Evolutionary conservation across 495 filamentous ascomycete species (phyloP), one percentile per base, ranked within the genome.

Genomic region (Poronia punctata): DNA sequence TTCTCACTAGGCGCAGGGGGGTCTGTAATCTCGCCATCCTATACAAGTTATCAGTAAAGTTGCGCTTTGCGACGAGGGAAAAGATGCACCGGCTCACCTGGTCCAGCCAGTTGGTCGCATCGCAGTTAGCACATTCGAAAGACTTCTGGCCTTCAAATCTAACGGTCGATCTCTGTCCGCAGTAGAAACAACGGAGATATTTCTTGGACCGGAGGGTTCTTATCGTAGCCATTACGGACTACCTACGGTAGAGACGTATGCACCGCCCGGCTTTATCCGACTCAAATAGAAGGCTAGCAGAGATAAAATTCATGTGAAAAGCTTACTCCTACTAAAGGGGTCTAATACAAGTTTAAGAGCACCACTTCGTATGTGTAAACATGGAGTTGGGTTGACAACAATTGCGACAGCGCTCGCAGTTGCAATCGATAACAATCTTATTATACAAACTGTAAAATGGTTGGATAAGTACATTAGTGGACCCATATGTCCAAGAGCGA

Each of bases 21-120:
- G 56, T 95, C 88, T 32, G 83, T 85, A 31, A 94, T 87, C 37
- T 89, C 73, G 52, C 88, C 88, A 56, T 86, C 74, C 83, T 89
- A 50, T 19, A 27, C 30, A 9, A 20, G 2, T 21, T 7, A 21
- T 44, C 33, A 37, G 26, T 24, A 22, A 14, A 24, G 17, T 15
- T 27, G 40, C 25, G 33, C 32, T 25, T 31, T 17, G 14, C 18
- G 9, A 20, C 15, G 18, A 20, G 5, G 17, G 17, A 19, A 17
- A 17, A 24, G 7, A 44, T 5, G 25, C 17, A 26, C 12, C 10
- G 18, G 47, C 64, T 24, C 55, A 75, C 77, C 59, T 74, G 65
- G 53, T 95, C 88, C 7, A 93, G 65, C 62, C 81, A 85, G 62
- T 94, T 95, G 41, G 81, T 76, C 15, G 86, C 81, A 45, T 88